These are phyloP conservation scores for Asterionellopsis glacialis DNA, from an alignment of 108 stramenopile species.

Conservation along the genomic window DNA sequence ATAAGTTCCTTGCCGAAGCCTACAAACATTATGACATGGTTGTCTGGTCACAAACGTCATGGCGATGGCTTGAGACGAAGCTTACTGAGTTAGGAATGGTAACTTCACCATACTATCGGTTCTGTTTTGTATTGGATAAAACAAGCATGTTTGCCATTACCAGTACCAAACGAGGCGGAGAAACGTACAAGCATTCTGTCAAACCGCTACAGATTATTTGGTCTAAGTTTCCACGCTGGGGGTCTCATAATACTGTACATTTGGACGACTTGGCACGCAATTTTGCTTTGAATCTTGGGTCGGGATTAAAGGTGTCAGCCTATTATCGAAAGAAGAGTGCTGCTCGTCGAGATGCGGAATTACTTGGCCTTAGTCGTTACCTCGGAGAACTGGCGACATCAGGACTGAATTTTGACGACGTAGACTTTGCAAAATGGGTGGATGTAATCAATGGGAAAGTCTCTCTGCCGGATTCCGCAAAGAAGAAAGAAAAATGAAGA, in stretches of 20 bases:
- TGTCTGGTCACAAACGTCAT: constrained; percentile 94
- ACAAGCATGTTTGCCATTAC: constrained; percentile 92
- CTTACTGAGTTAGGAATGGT: constrained; percentile 92
- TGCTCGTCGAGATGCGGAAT: constrained; percentile 38
- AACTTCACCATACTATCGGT: constrained; percentile 73
- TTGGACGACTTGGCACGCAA: constrained; percentile 91
- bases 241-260: constrained; percentile 85
- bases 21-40: constrained; percentile 92
- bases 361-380: constrained; percentile 51
- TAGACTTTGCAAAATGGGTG: constrained; percentile 63
- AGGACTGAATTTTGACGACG: constrained; percentile 46
- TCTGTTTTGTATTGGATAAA: constrained; percentile 94
- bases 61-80: constrained; percentile 96
- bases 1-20: constrained; percentile 71
- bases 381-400: constrained; percentile 52
- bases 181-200: constrained; percentile 70
- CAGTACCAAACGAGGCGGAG: constrained; percentile 56
- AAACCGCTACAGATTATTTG: constrained; percentile 98
- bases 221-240: constrained; percentile 88
- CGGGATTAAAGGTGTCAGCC: constrained; percentile 70
- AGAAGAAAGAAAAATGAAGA: neutral
- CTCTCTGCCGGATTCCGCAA: neutral
- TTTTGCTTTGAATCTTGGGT: constrained; percentile 87
- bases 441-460: constrained; percentile 57
- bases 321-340: constrained; percentile 68